Evolutionary conservation across 208 protist species (phyloP), one percentile per base, ranked within the genome.

Genomic region (Acanthamoeba pearcei): DNA sequence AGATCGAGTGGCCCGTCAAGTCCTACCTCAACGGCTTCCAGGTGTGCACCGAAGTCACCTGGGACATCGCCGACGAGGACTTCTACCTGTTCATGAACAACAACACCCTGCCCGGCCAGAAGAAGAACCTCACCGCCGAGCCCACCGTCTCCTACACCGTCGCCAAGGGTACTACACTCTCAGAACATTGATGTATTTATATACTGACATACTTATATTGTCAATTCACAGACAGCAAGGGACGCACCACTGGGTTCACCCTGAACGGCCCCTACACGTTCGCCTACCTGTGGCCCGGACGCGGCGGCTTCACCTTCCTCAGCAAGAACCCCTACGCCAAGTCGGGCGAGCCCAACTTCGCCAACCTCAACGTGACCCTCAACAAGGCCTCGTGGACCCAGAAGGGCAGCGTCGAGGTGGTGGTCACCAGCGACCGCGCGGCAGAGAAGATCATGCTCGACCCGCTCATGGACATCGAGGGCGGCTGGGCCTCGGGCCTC

Each of bases 31-130:
- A 93, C 62, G 51, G 66, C 19, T 93, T 93, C 66, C 64, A 93
- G 62, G 66, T 93, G n/a, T 93, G 88, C 88, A 93, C 88, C n/a
- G 42, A 93, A n/a, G 88, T 93, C 46, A 27, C 64, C 8, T 93
- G 88, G 88, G 64, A 93, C 64, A 93, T 93, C 62, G 66, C 60
- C 60, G 88, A 93, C 29, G 66, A 93, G 88, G 88, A 93, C 62
- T 93, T 76, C 88, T 72, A 78, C 62, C 1, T 88, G 27, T 88
- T 88, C 80, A 88, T 88, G 80, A 88, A 88, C 80, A 88, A 88
- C 80, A 66, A 66, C 53, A 88, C 80, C 24, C 80, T 88, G 46
- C 80, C 80, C 53, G 80, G 80, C 80, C 46, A 57, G 29, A 66
- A 66, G 80, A 88, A 88, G 80, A 88, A 88, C 51, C 15, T 64